phyloP scores from a whole-genome alignment of 2,329 filamentous ascomycete genomes.

The Aspergillus tanneri region DNA sequence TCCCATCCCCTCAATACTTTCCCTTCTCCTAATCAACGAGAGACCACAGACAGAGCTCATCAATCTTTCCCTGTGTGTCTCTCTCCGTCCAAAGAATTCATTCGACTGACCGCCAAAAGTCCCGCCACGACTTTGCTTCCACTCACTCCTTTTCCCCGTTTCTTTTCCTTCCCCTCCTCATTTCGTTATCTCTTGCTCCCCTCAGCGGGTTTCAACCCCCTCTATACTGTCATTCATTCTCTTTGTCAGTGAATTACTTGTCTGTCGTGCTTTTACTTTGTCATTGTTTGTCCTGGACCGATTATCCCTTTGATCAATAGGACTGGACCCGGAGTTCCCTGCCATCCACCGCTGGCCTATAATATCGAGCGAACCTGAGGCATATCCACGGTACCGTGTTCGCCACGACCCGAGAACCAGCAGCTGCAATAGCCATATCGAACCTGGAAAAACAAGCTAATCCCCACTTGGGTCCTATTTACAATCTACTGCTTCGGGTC shows the following conservation, averaged over 20 bases:
- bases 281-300: neutral
- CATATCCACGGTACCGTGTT: constrained; percentile 24
- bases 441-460: constrained; percentile 2
- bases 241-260: too few relatives aligned
- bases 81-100: too few relatives aligned
- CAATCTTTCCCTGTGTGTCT: too few relatives aligned
- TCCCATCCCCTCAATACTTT: too few relatives aligned
- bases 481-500: constrained; percentile 36
- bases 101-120: constrained; percentile 5
- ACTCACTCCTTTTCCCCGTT: constrained; percentile 13
- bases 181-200: constrained; percentile 7
- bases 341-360: constrained; percentile 4
- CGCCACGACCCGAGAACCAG: constrained; percentile 21
- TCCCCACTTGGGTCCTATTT: constrained; percentile 31
- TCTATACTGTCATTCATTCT: constrained; percentile 1
- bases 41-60: too few relatives aligned
- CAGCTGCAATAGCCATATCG: constrained; percentile 10
- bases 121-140: constrained; percentile 8
- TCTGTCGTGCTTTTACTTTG: neutral
- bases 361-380: constrained; percentile 7
- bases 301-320: too few relatives aligned
- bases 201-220: constrained; percentile 2
- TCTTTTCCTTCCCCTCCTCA: constrained; percentile 1
- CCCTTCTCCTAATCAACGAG: too few relatives aligned
- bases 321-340: neutral